Conservation (phyloP, 345 rosid species). For the Murraya paniculata region DNA sequence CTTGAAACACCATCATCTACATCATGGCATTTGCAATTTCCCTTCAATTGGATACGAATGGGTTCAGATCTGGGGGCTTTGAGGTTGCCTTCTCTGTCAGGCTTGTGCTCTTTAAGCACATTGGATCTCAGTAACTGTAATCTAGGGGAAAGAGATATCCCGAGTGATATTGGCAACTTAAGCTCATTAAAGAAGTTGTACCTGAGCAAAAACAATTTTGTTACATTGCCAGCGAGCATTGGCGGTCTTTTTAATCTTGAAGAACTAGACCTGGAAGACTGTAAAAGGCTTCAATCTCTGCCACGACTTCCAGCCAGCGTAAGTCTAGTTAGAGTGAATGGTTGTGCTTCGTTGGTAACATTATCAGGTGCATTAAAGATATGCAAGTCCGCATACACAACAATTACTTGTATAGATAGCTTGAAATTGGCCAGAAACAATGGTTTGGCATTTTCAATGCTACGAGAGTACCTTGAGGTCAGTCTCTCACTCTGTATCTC, state of each 20-base stretch:
- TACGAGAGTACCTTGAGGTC: background rate
- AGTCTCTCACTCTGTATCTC: background rate
- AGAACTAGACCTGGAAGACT: background rate
- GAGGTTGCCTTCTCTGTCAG: background rate
- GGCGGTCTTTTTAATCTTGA: no score
- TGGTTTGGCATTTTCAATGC: background rate
- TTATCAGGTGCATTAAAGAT: slow-evolving; percentile 2
- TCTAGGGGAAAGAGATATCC: no score
- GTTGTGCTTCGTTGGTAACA: slow-evolving; percentile 17
- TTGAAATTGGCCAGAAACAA: background rate
- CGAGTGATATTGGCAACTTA: no score
- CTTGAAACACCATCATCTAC: background rate
- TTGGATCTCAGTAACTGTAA: no score
- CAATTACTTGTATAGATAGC: slow-evolving; percentile 6
- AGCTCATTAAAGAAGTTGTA: no score
- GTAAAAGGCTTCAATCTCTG: slow-evolving; percentile 9
- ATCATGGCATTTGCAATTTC: no score
- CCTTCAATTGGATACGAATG: background rate
- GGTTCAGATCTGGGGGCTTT: slow-evolving; percentile 6
- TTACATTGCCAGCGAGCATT: no score
- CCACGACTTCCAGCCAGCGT: slow-evolving; percentile 16
- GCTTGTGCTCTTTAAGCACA: background rate
- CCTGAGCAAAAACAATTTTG: no score
- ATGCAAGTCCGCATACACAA: background rate
- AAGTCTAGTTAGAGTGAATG: background rate